Conservation (phyloP, 768 basidiomycete genomes). For the Paxillus ammoniavirescens region DNA sequence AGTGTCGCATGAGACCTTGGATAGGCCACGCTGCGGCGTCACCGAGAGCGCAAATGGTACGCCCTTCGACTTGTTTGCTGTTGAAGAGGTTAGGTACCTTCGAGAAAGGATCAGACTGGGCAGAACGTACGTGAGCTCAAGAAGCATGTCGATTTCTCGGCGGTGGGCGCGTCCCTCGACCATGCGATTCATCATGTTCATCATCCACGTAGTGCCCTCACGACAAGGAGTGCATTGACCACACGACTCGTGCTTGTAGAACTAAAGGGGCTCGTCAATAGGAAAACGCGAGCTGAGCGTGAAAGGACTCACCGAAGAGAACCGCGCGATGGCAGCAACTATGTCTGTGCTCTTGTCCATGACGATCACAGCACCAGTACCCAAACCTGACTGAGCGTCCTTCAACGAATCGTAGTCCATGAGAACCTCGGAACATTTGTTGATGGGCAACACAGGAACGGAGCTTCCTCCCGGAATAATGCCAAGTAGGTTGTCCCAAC, state of each 20-base stretch:
- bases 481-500: slow-evolving; percentile 97
- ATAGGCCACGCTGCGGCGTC: slow-evolving; percentile 99
- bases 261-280: slow-evolving; percentile 41
- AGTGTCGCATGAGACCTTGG: slow-evolving; percentile 96
- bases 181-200: slow-evolving; percentile 99
- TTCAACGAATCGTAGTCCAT: slow-evolving; percentile 99
- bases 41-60: slow-evolving; percentile 95
- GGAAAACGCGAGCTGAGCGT: not conserved
- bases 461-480: slow-evolving; percentile 95
- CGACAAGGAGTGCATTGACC: slow-evolving; percentile 96
- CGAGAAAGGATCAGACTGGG: not conserved
- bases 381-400: slow-evolving; percentile 94
- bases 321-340: slow-evolving; percentile 90
- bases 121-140: slow-evolving; percentile 79
- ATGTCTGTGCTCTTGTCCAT: slow-evolving; percentile 99
- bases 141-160: slow-evolving; percentile 97
- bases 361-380: slow-evolving; percentile 97
- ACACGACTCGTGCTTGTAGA: slow-evolving; percentile 99
- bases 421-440: slow-evolving; percentile 82
- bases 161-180: slow-evolving; percentile 87
- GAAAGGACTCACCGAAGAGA: slow-evolving; percentile 58
- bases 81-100: slow-evolving; percentile 4
- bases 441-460: slow-evolving; percentile 86
- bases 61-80: slow-evolving; percentile 95
- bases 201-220: slow-evolving; percentile 98